These are phyloP conservation scores for Phtheirospermum japonicum DNA, from an alignment of 257 asterid species.

Conservation along the genomic window DNA sequence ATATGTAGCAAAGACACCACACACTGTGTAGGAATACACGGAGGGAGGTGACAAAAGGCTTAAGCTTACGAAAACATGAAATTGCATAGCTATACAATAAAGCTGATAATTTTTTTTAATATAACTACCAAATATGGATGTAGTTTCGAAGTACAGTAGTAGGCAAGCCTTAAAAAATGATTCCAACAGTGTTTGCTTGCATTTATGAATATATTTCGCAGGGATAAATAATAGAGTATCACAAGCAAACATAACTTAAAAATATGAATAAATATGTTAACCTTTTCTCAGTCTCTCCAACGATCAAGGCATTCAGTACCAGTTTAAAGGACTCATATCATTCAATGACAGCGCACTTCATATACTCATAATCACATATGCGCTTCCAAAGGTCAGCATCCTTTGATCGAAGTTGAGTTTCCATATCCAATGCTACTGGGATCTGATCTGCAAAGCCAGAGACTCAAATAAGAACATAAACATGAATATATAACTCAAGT, in stretches of 20 bases:
- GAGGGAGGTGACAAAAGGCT: slow-evolving; percentile 5
- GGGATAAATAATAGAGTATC: too few relatives aligned
- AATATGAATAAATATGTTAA: too few relatives aligned
- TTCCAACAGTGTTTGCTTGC: too few relatives aligned
- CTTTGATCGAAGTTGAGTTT: slow-evolving; percentile 68
- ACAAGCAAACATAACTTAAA: too few relatives aligned
- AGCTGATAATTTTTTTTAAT: neutral
- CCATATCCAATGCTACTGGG: slow-evolving; percentile 81
- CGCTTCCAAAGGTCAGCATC: slow-evolving; percentile 87
- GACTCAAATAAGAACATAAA: too few relatives aligned
- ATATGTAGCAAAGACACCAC: slow-evolving; percentile 13
- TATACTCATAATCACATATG: slow-evolving; percentile 68
- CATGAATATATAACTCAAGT: too few relatives aligned
- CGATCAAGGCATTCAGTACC: too few relatives aligned
- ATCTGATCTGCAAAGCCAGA: slow-evolving; percentile 54
- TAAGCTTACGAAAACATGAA: neutral
- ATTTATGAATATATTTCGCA: too few relatives aligned
- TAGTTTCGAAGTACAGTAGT: slow-evolving; percentile 6
- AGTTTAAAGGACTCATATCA: slow-evolving; percentile 82
- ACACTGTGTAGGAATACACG: slow-evolving; percentile 10
- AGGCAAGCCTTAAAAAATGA: too few relatives aligned
- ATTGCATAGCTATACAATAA: neutral
- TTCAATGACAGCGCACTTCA: slow-evolving; percentile 79
- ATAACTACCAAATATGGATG: too few relatives aligned
- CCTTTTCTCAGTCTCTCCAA: too few relatives aligned